These are phyloP conservation scores for Dactylellina cionopaga DNA, from an alignment of 2,329 filamentous ascomycete genomes.

Conservation along the genomic window DNA sequence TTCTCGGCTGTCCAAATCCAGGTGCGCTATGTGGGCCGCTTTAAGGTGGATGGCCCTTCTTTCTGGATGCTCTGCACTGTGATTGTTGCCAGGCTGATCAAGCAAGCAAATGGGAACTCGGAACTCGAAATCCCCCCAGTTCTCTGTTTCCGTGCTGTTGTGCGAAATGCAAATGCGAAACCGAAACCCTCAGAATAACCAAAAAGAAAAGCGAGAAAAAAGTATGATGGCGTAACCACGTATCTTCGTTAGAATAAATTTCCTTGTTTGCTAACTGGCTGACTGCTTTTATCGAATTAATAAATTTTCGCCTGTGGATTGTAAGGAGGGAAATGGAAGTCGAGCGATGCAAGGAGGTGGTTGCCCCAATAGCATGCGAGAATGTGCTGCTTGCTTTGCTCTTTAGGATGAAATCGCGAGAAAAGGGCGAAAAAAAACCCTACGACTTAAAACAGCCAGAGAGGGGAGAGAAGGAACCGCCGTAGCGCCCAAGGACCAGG, in stretches of 20 bases:
- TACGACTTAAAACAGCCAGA: conserved; percentile 47
- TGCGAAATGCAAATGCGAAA: conserved; percentile 19
- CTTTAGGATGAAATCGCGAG: conserved; percentile 47
- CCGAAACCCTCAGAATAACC: too few relatives aligned
- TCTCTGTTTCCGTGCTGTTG: not conserved
- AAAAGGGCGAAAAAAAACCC: conserved; percentile 38
- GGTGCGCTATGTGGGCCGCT: conserved; percentile 28
- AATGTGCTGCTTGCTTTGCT: conserved; percentile 25
- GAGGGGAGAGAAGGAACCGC: conserved; percentile 40
- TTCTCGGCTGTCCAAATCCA: conserved; percentile 44
- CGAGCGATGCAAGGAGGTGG: conserved; percentile 37
- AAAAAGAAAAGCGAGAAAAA: not conserved
- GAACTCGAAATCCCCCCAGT: conserved; percentile 3
- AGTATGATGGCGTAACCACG: conserved; percentile 38
- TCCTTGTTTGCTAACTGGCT: not conserved
- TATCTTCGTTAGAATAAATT: conserved; percentile 40
- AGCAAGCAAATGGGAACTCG: conserved; percentile 4
- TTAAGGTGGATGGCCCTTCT: conserved; percentile 11
- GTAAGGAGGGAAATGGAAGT: conserved; percentile 24
- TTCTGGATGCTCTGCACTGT: not conserved
- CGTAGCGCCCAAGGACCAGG: conserved; percentile 34
- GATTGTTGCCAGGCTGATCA: conserved; percentile 29
- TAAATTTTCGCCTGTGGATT: conserved; percentile 14
- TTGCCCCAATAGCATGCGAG: conserved; percentile 38
- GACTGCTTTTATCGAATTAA: conserved; percentile 7